These are phyloP conservation scores for Kwoniella newhampshirensis DNA, from an alignment of 768 basidiomycete genomes.

Conservation along the genomic window DNA sequence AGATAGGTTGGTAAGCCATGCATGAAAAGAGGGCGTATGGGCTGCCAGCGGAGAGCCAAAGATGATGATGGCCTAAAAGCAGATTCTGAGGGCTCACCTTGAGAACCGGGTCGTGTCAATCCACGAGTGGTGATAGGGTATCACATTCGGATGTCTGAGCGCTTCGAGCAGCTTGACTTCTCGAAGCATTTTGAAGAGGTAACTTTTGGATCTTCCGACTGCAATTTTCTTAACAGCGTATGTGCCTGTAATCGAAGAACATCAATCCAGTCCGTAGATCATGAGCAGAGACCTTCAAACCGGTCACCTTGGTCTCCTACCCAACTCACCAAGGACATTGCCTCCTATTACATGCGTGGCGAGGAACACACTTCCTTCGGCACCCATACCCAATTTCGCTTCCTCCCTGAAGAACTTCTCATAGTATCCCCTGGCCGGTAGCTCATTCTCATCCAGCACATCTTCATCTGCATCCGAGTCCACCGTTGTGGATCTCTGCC, in stretches of 20 bases:
- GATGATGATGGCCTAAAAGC: too few species aligned
- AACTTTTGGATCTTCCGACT: constrained; percentile 83
- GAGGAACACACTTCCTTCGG: constrained; percentile 79
- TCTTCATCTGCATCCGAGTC: constrained; percentile 14
- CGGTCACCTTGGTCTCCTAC: too few species aligned
- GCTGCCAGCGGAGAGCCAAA: too few species aligned
- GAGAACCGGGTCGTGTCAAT: constrained; percentile 83
- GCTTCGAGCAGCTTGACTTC: constrained; percentile 85
- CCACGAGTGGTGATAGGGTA: constrained; percentile 96
- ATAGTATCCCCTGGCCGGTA: constrained; percentile 82
- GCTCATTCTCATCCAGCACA: constrained; percentile 17
- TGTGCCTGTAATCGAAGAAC: constrained; percentile 18
- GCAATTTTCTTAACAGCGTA: constrained; percentile 98
- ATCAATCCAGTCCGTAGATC: not conserved
- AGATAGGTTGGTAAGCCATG: constrained; percentile 18
- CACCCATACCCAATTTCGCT: constrained; percentile 86
- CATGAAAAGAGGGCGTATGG: too few species aligned
- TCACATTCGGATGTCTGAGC: constrained; percentile 86
- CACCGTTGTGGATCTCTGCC: not conserved
- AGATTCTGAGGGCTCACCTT: constrained; percentile 26
- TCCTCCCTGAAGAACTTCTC: constrained; percentile 90
- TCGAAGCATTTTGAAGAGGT: constrained; percentile 74
- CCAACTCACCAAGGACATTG: constrained; percentile 72
- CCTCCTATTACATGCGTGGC: constrained; percentile 79
- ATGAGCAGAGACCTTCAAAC: not conserved